Evolutionary conservation across 2,329 filamentous ascomycete genomes (phyloP), one percentile per base, ranked within the genome.

Genomic region (Colletotrichum shisoi): DNA sequence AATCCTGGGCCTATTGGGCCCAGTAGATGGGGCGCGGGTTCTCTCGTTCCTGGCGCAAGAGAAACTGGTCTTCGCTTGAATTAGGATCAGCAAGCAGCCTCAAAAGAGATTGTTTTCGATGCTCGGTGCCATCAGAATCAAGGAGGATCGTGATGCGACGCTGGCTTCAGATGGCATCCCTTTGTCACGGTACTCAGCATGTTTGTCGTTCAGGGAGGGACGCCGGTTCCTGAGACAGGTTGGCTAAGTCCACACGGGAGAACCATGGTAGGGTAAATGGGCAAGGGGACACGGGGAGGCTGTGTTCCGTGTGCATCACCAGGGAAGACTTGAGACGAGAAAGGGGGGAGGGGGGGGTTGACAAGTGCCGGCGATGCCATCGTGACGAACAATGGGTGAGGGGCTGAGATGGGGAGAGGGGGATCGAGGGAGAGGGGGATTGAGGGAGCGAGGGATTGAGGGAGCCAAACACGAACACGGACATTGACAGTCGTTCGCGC

Each of bases 1-100:
- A 7, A 67, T 79, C 24, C 62, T 69, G 39, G 70, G 73, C 21
- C 70, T 70, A 34, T 69, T 79, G n/a, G 78, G 77, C 1, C 68
- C 71, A 4, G 54, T 34, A 31, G 76, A 79, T 57, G 74, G 71
- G 15, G 51, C 51, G 3, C 72, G 76, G 11, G 63, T 79, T 31
- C 67, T 76, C 17, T 66, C 71, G 0, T 79, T 78, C 63, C 70
- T 79, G 27, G 67, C 67, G 3, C 64, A 70, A 31, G 74, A 73
- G 21, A 37, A 17, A 8, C 15, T 54, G 19, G 51, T 51, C 24
- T 40, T 52, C n/a, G 31, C 19, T 27, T 63, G 45, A 60, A 37
- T 7, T 12, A 27, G 13, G n/a, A 21, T 4, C n/a, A 11, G 40
- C 31, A 31, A 57, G 39, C 24, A 13, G 12, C 11, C 1, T 31